A percentile compares a stretch with the other conserved stretches of the same genome.
Conservation (phyloP, 75 land plant species). For the Selaginella tamariscina region DNA sequence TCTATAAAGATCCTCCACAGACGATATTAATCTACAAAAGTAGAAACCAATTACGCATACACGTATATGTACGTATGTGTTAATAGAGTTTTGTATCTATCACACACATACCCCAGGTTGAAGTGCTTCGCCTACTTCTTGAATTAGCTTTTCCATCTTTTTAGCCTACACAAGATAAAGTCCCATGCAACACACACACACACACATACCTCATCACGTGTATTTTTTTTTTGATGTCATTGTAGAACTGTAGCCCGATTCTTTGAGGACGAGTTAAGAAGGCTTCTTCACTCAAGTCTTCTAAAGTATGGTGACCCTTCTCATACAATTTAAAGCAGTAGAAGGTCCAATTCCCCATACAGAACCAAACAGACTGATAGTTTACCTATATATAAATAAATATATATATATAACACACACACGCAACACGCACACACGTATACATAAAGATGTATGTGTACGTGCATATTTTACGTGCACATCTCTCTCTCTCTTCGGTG, state of each 20-base stretch:
- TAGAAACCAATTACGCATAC: background rate
- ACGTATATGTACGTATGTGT: background rate
- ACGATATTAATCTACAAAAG: background rate
- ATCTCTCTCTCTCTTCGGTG: background rate
- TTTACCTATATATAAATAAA: conserved; percentile 37
- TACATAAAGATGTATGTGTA: too few relatives aligned
- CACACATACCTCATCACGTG: conserved; percentile 64
- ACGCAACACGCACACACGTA: too few relatives aligned
- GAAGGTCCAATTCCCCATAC: conserved; percentile 99
- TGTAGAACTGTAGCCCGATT: conserved; percentile 63
- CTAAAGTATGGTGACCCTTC: conserved; percentile 70
- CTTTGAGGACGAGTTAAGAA: conserved; percentile 64
- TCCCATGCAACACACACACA: background rate
- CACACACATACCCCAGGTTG: background rate
- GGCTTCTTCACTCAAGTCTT: conserved; percentile 64
- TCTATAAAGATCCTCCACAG: conserved; percentile 8
- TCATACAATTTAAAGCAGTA: conserved; percentile 84
- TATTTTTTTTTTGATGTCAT: conserved; percentile 71
- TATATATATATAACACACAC: too few relatives aligned
- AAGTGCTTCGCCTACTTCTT: background rate
- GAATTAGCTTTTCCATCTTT: conserved; percentile 3
- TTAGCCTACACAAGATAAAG: background rate
- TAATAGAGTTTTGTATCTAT: background rate
- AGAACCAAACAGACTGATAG: conserved; percentile 64
- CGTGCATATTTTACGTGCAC: too few relatives aligned